Conservation (phyloP, 129 eudicot genomes). For the Scalesia atractyloides region DNA sequence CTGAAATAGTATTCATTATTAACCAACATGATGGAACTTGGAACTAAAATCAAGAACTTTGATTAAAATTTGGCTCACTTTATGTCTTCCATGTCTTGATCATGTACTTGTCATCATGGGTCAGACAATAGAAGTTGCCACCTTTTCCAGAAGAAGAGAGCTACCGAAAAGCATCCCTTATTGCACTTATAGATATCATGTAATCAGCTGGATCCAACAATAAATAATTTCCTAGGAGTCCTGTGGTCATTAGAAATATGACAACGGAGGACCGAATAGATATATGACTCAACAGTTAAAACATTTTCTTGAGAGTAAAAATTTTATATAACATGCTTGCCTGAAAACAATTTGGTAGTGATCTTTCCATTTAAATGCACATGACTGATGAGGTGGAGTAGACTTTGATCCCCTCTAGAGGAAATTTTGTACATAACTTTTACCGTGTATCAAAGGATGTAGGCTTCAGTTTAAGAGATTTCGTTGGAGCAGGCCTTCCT, state of each 20-base stretch:
- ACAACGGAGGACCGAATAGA: not conserved
- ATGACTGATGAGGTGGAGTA: slow-evolving; percentile 90
- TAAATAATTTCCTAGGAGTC: slow-evolving; percentile 77
- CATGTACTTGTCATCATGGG: slow-evolving; percentile 90
- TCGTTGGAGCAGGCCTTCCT: slow-evolving; percentile 82
- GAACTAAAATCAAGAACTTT: no score
- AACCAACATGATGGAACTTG: not conserved
- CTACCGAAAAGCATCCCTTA: slow-evolving; percentile 80
- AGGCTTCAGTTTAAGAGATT: slow-evolving; percentile 62
- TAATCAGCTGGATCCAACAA: slow-evolving; percentile 97
- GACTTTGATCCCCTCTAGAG: slow-evolving; percentile 75
- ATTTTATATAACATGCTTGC: slow-evolving; percentile 30
- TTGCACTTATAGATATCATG: slow-evolving; percentile 91
- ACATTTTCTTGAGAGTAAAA: not conserved
- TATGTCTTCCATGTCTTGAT: slow-evolving; percentile 90
- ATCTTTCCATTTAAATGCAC: slow-evolving; percentile 89
- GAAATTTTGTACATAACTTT: slow-evolving; percentile 82
- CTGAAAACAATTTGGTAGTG: slow-evolving; percentile 87
- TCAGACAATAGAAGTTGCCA: slow-evolving; percentile 91
- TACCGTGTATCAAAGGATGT: slow-evolving; percentile 79
- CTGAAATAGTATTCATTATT: slow-evolving; percentile 32
- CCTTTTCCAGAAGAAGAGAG: slow-evolving; percentile 98
- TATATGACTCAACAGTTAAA: not conserved
- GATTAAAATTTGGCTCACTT: slow-evolving; percentile 46
- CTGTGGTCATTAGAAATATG: slow-evolving; percentile 42